A percentile compares a stretch with the other conserved stretches of the same genome.
These are phyloP conservation scores for Leccinum fallax DNA, from an alignment of 1,284 basidiomycete species.

Conservation along the genomic window DNA sequence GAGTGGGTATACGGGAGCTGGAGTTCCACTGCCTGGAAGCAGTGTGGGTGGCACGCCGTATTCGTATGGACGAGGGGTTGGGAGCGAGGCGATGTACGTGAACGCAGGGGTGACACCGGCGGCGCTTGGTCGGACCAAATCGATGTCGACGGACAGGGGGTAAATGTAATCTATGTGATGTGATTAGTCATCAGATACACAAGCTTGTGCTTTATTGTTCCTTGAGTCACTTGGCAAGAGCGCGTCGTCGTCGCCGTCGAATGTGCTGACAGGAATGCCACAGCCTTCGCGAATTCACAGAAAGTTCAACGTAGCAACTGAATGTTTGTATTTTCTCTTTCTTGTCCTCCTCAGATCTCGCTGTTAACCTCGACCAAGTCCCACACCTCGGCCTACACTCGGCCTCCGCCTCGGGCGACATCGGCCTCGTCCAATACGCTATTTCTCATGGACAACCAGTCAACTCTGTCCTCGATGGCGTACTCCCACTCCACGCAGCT, in stretches of 20 bases:
- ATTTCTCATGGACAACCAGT: constrained; percentile 91
- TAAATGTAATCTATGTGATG: not conserved
- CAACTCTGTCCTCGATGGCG: constrained; percentile 90
- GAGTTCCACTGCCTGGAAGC: constrained; percentile 12
- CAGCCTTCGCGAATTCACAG: constrained; percentile 49
- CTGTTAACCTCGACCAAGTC: constrained; percentile 52
- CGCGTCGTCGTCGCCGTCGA: not conserved
- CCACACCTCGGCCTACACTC: constrained; percentile 86
- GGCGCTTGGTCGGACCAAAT: constrained; percentile 16
- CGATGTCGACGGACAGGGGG: constrained; percentile 20
- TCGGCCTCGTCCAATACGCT: constrained; percentile 86
- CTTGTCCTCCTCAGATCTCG: not conserved
- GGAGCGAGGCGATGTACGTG: constrained; percentile 8
- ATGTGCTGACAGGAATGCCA: constrained; percentile 19
- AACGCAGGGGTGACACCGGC: constrained; percentile 23
- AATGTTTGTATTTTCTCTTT: constrained; percentile 55
- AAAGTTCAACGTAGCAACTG: constrained; percentile 78
- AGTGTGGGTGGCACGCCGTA: constrained; percentile 22
- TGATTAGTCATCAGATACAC: constrained; percentile 1
- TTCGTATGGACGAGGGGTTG: constrained; percentile 13
- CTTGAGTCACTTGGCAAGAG: not conserved
- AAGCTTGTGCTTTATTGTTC: not conserved
- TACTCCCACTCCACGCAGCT: constrained; percentile 90
- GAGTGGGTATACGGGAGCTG: constrained; percentile 2
- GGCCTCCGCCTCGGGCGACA: constrained; percentile 86